Evolutionary conservation across 2,329 filamentous ascomycete genomes (phyloP).

Genomic region (Colletotrichum acutatum): DNA sequence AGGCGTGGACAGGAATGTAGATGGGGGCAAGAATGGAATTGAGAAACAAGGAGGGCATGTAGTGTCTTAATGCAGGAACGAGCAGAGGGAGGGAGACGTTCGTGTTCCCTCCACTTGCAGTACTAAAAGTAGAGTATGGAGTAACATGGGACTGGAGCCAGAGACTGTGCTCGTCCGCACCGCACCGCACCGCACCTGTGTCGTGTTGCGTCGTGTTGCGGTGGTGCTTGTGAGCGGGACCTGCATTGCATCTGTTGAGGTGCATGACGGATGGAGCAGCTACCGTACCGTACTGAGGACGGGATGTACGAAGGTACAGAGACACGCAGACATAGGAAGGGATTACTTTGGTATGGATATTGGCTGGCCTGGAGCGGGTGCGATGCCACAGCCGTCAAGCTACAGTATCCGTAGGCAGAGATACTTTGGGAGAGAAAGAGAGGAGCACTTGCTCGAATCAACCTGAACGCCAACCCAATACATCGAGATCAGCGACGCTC

Average conservation of each 20-base stretch:
- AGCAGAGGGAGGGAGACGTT: constrained; percentile 19
- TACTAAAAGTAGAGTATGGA: not conserved
- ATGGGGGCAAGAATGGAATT: constrained; percentile 22
- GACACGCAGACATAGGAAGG: not conserved
- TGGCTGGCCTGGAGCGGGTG: not conserved
- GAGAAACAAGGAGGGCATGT: constrained; percentile 45
- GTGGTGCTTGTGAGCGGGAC: constrained; percentile 12
- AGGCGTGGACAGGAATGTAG: constrained; percentile 6
- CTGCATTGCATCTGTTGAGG: constrained; percentile 30
- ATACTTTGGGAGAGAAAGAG: not conserved
- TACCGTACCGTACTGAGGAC: not conserved
- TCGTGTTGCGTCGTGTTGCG: constrained; percentile 17
- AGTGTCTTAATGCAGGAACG: constrained; percentile 54
- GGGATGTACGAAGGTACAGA: not conserved
- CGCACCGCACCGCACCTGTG: not conserved
- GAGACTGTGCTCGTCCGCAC: constrained; percentile 14
- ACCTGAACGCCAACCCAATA: not conserved
- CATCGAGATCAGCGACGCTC: not conserved
- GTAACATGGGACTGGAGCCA: no score
- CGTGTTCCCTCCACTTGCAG: constrained; percentile 6
- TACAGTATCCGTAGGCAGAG: not conserved
- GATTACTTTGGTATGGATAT: not conserved
- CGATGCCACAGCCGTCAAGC: not conserved
- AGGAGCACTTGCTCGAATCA: not conserved
- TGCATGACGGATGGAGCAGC: constrained; percentile 15